Base-by-base conservation (phyloP, 768 basidiomycete species). In the Naematelia encephala region DNA sequence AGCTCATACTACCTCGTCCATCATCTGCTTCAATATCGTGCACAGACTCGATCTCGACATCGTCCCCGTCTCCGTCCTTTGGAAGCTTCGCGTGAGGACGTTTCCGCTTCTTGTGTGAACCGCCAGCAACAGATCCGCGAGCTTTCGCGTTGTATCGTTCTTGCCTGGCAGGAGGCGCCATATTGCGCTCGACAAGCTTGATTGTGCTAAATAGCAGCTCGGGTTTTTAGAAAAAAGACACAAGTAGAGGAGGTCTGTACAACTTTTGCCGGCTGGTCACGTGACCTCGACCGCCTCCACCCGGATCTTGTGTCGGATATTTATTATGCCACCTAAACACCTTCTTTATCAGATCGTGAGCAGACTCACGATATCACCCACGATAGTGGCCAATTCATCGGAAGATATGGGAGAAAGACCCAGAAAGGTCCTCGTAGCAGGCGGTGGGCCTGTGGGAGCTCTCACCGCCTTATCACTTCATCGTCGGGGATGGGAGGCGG, bases 361-460 rank as follows among this genome's bases (percentile, higher is more conserved):
- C n/a, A n/a, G n/a, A n/a, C n/a, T 43, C 42, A 56, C 42, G 47
- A 27, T 47, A 47, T 25, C 46, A 19, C 5, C 8, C 10, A 47
- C 46, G 46, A 21, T 21, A 10, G 46, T 39, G 34, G 34, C 8
- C 16, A n/a, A 39, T 39, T 8, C 8, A 39, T 39, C 8, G 16
- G n/a, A 3, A 22, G 22, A 5, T 14, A 50, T 10, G 11, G 27
- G 19, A 4, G 48, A 51, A 10, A 51, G 71, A 60, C 61, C 52
- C 5, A 46, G 73, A 39, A 75, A 73, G 61, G 77, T 67, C 4
- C 59, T 78, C 21, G 63, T 82, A 30, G 76, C 80, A 22, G 94
- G 94, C 42, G 93, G 87, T 54, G 94, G 94, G 0, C 93, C 94
- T 5, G 94, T 99, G 14, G 94, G 94, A 22, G 92, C 91, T 74